Conservation (phyloP, 2,329 filamentous ascomycete genomes). For the Microcera coccophila region DNA sequence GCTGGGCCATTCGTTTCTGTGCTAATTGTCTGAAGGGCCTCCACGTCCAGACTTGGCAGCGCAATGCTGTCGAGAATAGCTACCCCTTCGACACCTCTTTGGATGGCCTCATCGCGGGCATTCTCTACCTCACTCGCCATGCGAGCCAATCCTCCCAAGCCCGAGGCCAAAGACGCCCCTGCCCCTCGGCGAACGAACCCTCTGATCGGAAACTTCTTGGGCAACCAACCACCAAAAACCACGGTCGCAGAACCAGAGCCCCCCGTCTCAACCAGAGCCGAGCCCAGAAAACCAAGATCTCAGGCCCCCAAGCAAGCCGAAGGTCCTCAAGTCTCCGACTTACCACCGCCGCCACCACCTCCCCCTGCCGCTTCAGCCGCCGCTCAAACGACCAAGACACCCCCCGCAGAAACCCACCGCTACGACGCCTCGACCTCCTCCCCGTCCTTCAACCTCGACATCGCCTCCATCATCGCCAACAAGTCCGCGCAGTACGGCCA, state of each 20-base stretch:
- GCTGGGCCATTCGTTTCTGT: neutral
- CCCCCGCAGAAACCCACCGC: conserved; percentile 15
- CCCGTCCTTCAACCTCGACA: conserved; percentile 28
- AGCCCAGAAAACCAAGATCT: neutral
- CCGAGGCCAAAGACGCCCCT: conserved; percentile 3
- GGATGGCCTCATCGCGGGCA: conserved; percentile 18
- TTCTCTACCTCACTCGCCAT: conserved; percentile 33
- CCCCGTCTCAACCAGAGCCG: conserved; percentile 11
- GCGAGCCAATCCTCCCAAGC: conserved; percentile 14
- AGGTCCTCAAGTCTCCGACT: neutral
- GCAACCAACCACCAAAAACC: conserved; percentile 12
- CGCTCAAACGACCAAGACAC: neutral
- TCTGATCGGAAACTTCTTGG: conserved; percentile 27
- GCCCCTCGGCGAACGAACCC: conserved; percentile 26
- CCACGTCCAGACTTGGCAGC: conserved; percentile 27
- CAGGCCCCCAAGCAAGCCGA: neutral
- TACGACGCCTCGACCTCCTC: conserved; percentile 26
- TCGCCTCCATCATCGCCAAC: conserved; percentile 35
- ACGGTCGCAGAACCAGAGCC: conserved; percentile 3
- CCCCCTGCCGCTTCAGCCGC: conserved; percentile 2
- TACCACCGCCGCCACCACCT: conserved; percentile 13
- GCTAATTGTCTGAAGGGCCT: conserved; percentile 24
- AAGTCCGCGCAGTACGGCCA: conserved; percentile 24
- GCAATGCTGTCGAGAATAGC: conserved; percentile 30
- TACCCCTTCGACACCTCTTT: conserved; percentile 17